Conservation (phyloP, 345 rosid species). For the Raphanus raphanistrum region DNA sequence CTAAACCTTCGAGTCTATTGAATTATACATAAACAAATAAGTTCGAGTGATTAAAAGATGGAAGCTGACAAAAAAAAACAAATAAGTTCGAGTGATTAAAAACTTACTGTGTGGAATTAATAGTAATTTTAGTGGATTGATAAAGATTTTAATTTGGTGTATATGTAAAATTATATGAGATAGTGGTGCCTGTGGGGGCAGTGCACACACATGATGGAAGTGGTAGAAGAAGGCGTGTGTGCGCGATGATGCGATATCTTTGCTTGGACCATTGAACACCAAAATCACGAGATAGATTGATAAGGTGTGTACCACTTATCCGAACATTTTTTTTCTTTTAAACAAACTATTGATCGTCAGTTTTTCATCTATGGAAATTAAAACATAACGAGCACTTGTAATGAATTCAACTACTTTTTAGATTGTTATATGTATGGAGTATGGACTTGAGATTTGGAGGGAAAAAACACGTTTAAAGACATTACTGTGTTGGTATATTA, state of each 20-base stretch:
- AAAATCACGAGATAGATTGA: slow-evolving; percentile 16
- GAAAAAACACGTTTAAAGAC: neutral
- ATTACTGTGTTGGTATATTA: neutral
- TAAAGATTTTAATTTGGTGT: neutral
- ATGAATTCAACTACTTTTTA: neutral
- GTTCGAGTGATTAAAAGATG: neutral
- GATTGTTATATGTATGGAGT: neutral
- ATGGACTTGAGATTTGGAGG: neutral
- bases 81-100: neutral
- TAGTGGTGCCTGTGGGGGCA: slow-evolving; percentile 30
- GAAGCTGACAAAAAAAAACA: neutral
- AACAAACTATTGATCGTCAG: neutral
- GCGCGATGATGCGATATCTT: slow-evolving; percentile 26
- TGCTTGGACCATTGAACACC: slow-evolving; percentile 32
- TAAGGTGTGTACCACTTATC: slow-evolving; percentile 27
- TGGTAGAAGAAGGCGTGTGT: slow-evolving; percentile 22
- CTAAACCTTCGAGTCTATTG: neutral
- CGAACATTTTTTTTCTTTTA: neutral
- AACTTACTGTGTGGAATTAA: neutral
- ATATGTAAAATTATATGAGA: neutral
- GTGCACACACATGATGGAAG: slow-evolving; percentile 17
- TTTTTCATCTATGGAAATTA: neutral
- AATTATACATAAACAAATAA: neutral
- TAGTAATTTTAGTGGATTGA: neutral
- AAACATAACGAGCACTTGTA: neutral